phyloP scores from a whole-genome alignment of 1,139 yeast genomes.

The Geotrichum europaeum region DNA sequence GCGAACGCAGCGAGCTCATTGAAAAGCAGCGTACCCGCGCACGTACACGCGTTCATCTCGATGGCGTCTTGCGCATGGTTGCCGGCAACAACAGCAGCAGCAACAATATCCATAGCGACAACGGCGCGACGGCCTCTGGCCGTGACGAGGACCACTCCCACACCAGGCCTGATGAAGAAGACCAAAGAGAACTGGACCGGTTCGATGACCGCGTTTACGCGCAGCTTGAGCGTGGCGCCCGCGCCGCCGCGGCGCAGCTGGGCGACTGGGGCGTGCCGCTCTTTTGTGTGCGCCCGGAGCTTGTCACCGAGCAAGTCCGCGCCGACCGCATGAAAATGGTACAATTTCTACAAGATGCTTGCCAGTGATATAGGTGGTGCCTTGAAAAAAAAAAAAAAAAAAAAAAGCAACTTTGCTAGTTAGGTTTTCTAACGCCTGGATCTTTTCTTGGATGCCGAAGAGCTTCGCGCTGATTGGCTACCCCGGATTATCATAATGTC shows the following conservation, averaged over 20 bases:
- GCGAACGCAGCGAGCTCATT: neutral
- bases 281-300: slow-evolving; percentile 22
- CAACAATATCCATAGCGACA: neutral
- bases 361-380: neutral
- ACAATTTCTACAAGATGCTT: slow-evolving; percentile 23
- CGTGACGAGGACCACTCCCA: neutral
- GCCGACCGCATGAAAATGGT: slow-evolving; percentile 23
- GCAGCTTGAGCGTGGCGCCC: slow-evolving; percentile 18
- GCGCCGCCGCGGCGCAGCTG: slow-evolving; percentile 20
- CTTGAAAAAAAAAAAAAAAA: neutral
- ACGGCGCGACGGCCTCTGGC: neutral
- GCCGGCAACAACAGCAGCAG: neutral
- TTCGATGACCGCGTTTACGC: slow-evolving; percentile 23
- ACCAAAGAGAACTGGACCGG: slow-evolving; percentile 18
- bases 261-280: slow-evolving; percentile 26
- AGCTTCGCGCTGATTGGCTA: neutral
- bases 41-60: neutral
- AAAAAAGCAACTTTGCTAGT: neutral
- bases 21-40: neutral
- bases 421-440: neutral
- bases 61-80: neutral
- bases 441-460: neutral
- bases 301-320: slow-evolving; percentile 2
- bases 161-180: neutral
- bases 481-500: neutral